Conservation (phyloP, 345 rosid genomes). For the Excoecaria cochinchinensis region DNA sequence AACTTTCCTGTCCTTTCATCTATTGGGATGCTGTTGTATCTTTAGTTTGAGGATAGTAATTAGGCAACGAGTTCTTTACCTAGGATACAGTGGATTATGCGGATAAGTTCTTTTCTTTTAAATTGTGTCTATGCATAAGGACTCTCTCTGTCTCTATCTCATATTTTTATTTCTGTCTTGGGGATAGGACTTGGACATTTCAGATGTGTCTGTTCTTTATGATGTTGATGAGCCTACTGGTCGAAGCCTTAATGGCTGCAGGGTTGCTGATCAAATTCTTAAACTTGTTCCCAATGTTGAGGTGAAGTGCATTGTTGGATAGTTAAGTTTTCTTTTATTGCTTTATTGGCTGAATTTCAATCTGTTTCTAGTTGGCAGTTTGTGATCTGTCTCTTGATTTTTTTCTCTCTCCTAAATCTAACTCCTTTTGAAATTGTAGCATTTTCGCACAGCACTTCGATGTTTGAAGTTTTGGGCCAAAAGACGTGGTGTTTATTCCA, state of each 20-base stretch:
- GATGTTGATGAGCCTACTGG: slow-evolving; percentile 87
- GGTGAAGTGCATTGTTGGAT: slow-evolving; percentile 40
- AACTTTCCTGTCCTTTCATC: neutral
- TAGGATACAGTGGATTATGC: neutral
- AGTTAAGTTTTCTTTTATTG: neutral
- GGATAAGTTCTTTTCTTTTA: neutral
- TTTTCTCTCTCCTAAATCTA: neutral
- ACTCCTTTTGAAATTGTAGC: slow-evolving; percentile 42
- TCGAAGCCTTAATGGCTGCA: slow-evolving; percentile 95
- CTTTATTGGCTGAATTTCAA: neutral
- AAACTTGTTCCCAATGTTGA: slow-evolving; percentile 84
- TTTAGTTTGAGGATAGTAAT: neutral
- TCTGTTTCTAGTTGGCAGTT: neutral
- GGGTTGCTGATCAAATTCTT: slow-evolving; percentile 96
- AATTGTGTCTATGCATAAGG: neutral
- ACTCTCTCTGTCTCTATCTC: neutral
- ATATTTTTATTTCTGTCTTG: slow-evolving; percentile 11
- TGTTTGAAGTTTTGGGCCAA: slow-evolving; percentile 75
- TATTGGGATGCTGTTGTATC: neutral
- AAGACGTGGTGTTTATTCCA: slow-evolving; percentile 71
- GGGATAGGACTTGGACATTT: slow-evolving; percentile 83
- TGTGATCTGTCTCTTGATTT: neutral
- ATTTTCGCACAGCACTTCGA: slow-evolving; percentile 58
- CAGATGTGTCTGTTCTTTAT: slow-evolving; percentile 58
- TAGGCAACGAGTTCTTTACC: neutral